These are phyloP conservation scores for Flammula alnicola DNA, from an alignment of 1,284 basidiomycete species.

Conservation along the genomic window DNA sequence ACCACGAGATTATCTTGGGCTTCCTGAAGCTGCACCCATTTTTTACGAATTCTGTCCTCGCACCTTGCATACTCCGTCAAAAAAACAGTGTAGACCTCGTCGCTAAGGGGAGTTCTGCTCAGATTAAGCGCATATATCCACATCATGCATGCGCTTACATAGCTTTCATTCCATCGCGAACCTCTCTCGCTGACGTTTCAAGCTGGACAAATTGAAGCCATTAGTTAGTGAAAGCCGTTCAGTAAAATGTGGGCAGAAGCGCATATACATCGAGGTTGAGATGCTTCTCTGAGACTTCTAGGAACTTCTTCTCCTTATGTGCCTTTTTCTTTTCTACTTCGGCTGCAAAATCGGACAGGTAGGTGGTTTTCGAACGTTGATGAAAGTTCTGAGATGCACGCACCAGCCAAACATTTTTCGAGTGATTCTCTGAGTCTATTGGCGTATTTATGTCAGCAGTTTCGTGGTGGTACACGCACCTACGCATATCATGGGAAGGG, in stretches of 20 bases:
- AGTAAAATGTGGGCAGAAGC: background rate
- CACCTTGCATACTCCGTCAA: conserved; percentile 22
- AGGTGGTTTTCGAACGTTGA: no score
- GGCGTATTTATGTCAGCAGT: background rate
- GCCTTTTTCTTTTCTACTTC: conserved; percentile 9
- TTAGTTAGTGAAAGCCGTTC: no score
- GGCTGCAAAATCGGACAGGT: background rate
- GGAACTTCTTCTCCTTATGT: conserved; percentile 13
- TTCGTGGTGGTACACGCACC: no score
- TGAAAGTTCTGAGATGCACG: background rate
- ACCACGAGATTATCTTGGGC: conserved; percentile 19
- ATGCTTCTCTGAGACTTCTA: conserved; percentile 5
- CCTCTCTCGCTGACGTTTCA: conserved; percentile 7
- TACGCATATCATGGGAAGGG: no score
- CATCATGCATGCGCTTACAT: conserved; percentile 10
- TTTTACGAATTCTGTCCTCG: conserved; percentile 25
- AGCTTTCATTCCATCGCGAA: conserved; percentile 16
- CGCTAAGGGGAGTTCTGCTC: conserved; percentile 7
- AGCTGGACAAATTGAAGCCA: conserved; percentile 1
- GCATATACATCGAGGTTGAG: conserved; percentile 2
- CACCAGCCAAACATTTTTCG: conserved; percentile 9
- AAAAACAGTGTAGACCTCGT: conserved; percentile 17
- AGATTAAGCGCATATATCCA: conserved; percentile 14
- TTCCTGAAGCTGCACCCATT: conserved; percentile 18
- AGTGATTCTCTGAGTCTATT: conserved; percentile 5